Conservation (phyloP, 345 rosid species). For the Kandelia obovata region DNA sequence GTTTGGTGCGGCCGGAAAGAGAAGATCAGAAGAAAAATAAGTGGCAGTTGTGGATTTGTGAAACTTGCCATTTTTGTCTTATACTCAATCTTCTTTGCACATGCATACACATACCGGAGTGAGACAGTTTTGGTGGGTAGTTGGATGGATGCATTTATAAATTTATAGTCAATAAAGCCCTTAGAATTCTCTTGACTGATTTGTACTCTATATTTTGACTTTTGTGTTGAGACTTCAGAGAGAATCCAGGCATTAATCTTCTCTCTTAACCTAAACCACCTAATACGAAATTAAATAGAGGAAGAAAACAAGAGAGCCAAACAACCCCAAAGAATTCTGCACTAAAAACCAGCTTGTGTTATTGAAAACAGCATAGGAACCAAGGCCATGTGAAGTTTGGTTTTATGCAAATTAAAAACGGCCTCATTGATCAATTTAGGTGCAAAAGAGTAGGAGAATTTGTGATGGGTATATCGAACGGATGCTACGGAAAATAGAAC, state of each 20-base stretch:
- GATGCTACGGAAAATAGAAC: conserved; percentile 17
- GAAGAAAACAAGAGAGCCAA: conserved; percentile 42
- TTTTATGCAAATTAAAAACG: conserved; percentile 8
- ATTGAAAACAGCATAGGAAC: conserved; percentile 15
- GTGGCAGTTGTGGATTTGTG: background rate
- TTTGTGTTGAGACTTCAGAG: background rate
- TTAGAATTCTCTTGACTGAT: background rate
- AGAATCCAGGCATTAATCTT: background rate
- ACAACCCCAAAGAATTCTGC: conserved; percentile 27
- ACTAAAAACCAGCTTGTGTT: conserved; percentile 9
- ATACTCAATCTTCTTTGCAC: background rate
- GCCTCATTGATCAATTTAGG: conserved; percentile 9
- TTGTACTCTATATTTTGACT: conserved; percentile 4
- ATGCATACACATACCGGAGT: too few species aligned
- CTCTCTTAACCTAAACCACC: conserved; percentile 40
- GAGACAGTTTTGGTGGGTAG: background rate
- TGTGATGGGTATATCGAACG: conserved; percentile 6
- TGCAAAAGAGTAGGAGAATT: conserved; percentile 8
- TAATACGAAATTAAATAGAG: conserved; percentile 43
- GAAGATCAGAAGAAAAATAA: too few species aligned
- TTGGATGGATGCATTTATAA: conserved; percentile 1
- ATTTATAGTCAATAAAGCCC: background rate
- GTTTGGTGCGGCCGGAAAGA: background rate
- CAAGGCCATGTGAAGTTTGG: conserved; percentile 33
- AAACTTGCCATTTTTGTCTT: background rate